Evolutionary conservation across 2,329 filamentous ascomycete species (phyloP).

Genomic region (Torrubiella hemipterigena): DNA sequence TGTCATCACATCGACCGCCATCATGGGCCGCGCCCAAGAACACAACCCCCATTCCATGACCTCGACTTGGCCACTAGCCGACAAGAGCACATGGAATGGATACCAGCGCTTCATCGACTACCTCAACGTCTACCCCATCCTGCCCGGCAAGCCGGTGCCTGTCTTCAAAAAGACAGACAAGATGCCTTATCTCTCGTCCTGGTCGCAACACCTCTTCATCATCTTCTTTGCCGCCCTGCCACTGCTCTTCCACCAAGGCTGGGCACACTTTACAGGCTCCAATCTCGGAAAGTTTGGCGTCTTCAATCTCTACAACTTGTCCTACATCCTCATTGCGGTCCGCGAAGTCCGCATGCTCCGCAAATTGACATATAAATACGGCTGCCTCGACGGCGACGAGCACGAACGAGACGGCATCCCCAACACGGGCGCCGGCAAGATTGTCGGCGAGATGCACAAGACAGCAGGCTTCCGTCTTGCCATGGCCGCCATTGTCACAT

Average conservation of each 20-base stretch:
- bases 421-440: constrained; percentile 13
- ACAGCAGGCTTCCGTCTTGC: constrained; percentile 11
- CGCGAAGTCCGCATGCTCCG: constrained; percentile 16
- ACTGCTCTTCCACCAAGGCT: constrained; percentile 11
- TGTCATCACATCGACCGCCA: too few relatives aligned
- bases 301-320: constrained; percentile 14
- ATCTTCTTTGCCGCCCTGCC: constrained; percentile 14
- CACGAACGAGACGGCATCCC: constrained; percentile 21
- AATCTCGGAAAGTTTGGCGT: constrained; percentile 3
- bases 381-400: constrained; percentile 13
- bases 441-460: constrained; percentile 9
- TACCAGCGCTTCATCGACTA: constrained; percentile 7
- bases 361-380: constrained; percentile 15
- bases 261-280: constrained; percentile 5
- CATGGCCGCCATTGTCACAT: constrained; percentile 12
- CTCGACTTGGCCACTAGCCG: constrained; percentile 9
- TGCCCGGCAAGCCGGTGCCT: constrained; percentile 10
- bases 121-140: constrained; percentile 7
- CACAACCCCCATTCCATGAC: constrained; percentile 11
- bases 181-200: constrained; percentile 16
- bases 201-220: constrained; percentile 17
- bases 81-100: constrained; percentile 8
- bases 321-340: constrained; percentile 16
- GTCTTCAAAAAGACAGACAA: constrained; percentile 18
- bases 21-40: too few relatives aligned